Evolutionary conservation across 306 rosid genomes (phyloP).

Genomic region (Vachellia pachyceras): DNA sequence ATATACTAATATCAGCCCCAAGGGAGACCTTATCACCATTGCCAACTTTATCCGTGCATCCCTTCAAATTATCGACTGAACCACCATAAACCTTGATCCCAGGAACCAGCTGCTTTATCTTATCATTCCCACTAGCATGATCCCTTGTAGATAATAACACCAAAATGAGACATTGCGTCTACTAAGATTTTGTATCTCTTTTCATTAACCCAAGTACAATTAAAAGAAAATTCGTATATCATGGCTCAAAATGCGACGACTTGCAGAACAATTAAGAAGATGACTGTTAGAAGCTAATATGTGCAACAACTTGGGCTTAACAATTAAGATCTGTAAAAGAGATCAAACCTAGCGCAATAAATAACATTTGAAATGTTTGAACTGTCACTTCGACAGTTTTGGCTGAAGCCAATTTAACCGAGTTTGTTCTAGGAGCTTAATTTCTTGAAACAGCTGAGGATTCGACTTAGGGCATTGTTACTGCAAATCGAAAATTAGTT

Average conservation of each 20-base stretch:
- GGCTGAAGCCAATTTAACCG: background rate
- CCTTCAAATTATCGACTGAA: slow-evolving; percentile 80
- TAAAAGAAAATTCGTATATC: background rate
- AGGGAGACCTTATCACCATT: slow-evolving; percentile 82
- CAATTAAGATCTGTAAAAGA: slow-evolving; percentile 1
- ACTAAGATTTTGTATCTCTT: background rate
- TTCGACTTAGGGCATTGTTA: background rate
- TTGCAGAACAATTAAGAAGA: background rate
- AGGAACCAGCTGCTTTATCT: slow-evolving; percentile 79
- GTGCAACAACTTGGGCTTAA: slow-evolving; percentile 4
- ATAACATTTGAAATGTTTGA: background rate
- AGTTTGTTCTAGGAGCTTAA: background rate
- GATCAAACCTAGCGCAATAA: background rate
- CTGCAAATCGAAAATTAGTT: background rate
- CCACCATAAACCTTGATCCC: slow-evolving; percentile 92
- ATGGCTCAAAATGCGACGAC: background rate
- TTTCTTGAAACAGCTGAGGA: background rate
- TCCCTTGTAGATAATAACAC: slow-evolving; percentile 52
- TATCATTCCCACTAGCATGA: slow-evolving; percentile 92
- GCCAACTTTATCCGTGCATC: slow-evolving; percentile 83
- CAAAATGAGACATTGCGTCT: slow-evolving; percentile 1
- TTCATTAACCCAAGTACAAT: background rate
- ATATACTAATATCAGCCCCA: slow-evolving; percentile 67
- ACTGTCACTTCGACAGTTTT: background rate
- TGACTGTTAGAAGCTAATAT: background rate